Evolutionary conservation across 345 rosid species (phyloP).

Genomic region (Dipteronia dyeriana): DNA sequence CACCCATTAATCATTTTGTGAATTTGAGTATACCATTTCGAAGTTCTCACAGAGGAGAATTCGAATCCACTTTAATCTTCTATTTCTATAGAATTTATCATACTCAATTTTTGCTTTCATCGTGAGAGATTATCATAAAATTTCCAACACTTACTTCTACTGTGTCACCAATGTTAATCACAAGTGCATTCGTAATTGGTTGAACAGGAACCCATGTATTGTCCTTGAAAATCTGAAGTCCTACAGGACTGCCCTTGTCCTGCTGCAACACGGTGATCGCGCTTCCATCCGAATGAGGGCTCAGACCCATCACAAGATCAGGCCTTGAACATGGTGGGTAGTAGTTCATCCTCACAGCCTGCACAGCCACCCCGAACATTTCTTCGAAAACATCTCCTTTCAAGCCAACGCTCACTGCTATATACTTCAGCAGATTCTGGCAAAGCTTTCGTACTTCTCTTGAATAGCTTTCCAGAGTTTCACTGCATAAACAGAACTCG

Average conservation of each 20-base stretch:
- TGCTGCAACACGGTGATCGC: constrained; percentile 94
- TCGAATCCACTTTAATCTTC: too few relatives aligned
- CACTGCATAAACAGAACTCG: constrained; percentile 32
- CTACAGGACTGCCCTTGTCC: constrained; percentile 56
- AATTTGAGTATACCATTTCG: too few relatives aligned
- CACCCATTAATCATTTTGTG: too few relatives aligned
- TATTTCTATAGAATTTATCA: too few relatives aligned
- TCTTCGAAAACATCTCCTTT: constrained; percentile 58
- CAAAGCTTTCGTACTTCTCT: constrained; percentile 66
- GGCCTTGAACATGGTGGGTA: constrained; percentile 95
- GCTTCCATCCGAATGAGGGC: constrained; percentile 99
- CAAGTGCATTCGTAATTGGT: constrained; percentile 65
- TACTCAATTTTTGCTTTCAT: too few relatives aligned
- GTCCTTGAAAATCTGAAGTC: constrained; percentile 83
- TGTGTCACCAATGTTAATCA: constrained; percentile 92
- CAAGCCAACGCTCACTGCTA: constrained; percentile 66
- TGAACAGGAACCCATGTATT: constrained; percentile 66
- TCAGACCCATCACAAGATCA: constrained; percentile 90
- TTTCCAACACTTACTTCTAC: constrained; percentile 60
- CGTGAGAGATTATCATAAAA: too few relatives aligned
- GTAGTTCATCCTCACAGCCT: constrained; percentile 97
- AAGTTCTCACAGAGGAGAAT: too few relatives aligned
- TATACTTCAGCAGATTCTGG: constrained; percentile 51
- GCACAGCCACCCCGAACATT: constrained; percentile 79
- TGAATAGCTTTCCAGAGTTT: constrained; percentile 68